Evolutionary conservation across 306 rosid species (phyloP).

Genomic region (Cicer chorassanicum): DNA sequence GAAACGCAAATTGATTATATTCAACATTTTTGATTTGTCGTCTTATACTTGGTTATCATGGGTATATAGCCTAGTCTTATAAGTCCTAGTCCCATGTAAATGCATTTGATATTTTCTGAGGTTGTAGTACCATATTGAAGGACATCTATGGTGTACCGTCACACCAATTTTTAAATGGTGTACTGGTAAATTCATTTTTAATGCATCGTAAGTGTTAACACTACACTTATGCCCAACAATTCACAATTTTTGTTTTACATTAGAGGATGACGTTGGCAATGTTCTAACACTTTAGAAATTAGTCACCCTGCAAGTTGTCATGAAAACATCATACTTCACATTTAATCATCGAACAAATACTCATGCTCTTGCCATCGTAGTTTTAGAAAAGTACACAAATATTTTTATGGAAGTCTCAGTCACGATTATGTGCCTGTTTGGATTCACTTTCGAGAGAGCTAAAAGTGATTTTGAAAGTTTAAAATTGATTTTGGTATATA

Average conservation of each 20-base stretch:
- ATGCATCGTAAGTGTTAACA: neutral
- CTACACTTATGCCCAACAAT: neutral
- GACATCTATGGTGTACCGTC: neutral
- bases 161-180: slow-evolving; percentile 22
- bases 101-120: neutral
- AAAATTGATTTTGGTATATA: too few relatives aligned
- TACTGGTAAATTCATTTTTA: slow-evolving; percentile 4
- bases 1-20: neutral
- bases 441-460: too few relatives aligned
- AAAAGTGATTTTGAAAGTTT: too few relatives aligned
- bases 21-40: neutral
- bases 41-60: slow-evolving; percentile 4
- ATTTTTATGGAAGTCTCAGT: too few relatives aligned
- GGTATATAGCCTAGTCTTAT: neutral
- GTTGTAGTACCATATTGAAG: neutral
- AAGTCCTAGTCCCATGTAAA: neutral
- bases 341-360: too few relatives aligned
- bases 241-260: neutral
- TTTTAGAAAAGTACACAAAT: too few relatives aligned
- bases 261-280: too few relatives aligned
- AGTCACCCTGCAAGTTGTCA: too few relatives aligned
- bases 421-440: too few relatives aligned
- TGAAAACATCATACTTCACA: too few relatives aligned
- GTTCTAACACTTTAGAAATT: too few relatives aligned
- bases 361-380: too few relatives aligned